Percentiles rank a stretch among this genome's conserved stretches.
phyloP scores from a whole-genome alignment of 2,329 filamentous ascomycete species.

The Fusarium fracticaudum region DNA sequence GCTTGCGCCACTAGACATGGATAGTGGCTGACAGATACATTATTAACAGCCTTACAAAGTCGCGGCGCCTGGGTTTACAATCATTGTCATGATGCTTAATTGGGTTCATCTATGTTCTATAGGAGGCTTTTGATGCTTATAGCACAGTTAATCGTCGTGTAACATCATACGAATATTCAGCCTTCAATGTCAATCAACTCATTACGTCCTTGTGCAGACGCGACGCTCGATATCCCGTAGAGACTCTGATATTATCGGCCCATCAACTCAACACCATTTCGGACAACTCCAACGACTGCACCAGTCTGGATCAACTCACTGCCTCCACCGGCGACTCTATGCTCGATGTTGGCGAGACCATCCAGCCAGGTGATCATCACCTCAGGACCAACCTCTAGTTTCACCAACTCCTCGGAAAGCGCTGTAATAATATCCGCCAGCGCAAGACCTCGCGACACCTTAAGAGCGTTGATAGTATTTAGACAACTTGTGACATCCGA shows the following conservation, averaged over 20 bases:
- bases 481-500: slow-evolving; percentile 90
- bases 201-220: background rate
- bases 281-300: slow-evolving; percentile 87
- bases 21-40: slow-evolving; percentile 22
- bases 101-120: slow-evolving; percentile 9
- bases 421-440: slow-evolving; percentile 93
- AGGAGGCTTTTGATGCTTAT: background rate
- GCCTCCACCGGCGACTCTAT: slow-evolving; percentile 86
- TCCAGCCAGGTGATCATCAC: slow-evolving; percentile 93
- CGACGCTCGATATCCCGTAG: background rate
- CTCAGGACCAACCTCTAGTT: slow-evolving; percentile 84
- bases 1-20: slow-evolving; percentile 30
- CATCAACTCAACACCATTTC: slow-evolving; percentile 83
- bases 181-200: background rate
- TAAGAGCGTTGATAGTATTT: slow-evolving; percentile 86
- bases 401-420: slow-evolving; percentile 81
- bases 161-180: background rate
- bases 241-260: slow-evolving; percentile 39
- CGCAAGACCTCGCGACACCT: slow-evolving; percentile 84
- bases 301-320: slow-evolving; percentile 92
- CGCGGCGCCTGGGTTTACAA: background rate
- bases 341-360: slow-evolving; percentile 91
- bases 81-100: background rate
- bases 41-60: slow-evolving; percentile 6
- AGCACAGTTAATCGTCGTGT: background rate